These are phyloP conservation scores for Phaffomyces thermotolerans DNA, from an alignment of 805 yeast species.

Conservation along the genomic window DNA sequence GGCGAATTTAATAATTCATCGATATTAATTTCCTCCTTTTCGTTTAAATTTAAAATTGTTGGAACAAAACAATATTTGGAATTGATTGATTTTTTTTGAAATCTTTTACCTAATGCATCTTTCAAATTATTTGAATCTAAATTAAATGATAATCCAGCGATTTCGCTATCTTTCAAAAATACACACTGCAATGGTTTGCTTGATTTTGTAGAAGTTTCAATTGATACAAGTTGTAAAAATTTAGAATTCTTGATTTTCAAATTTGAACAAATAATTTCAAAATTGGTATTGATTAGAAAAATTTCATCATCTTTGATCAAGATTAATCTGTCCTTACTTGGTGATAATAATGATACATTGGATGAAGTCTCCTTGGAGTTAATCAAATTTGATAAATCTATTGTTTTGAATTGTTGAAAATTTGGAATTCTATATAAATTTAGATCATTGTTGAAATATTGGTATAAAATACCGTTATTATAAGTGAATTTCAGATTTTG, in stretches of 20 bases:
- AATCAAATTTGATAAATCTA: conserved; percentile 4
- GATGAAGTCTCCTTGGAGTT: conserved; percentile 1
- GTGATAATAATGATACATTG: conserved; percentile 16
- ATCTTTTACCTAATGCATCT: conserved; percentile 63
- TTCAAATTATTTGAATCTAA: conserved; percentile 62
- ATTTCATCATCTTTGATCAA: conserved; percentile 20
- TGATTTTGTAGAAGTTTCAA: background rate
- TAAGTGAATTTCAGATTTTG: conserved; percentile 12
- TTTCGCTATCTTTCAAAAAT: conserved; percentile 15
- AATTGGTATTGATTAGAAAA: conserved; percentile 31
- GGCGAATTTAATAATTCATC: conserved; percentile 20
- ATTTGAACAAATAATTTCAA: conserved; percentile 19
- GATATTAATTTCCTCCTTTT: conserved; percentile 10
- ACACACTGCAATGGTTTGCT: background rate
- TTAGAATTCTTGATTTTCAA: too few species aligned
- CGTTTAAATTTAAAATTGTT: conserved; percentile 22
- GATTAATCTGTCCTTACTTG: conserved; percentile 22
- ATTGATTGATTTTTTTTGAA: background rate
- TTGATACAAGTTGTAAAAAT: too few species aligned
- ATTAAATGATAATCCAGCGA: conserved; percentile 34
- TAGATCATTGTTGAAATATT: conserved; percentile 12
- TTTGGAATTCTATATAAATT: conserved; percentile 19
- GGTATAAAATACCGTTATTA: conserved; percentile 17
- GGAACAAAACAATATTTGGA: conserved; percentile 14
- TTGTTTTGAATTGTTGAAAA: conserved; percentile 13